Percentiles rank a stretch among this genome's conserved stretches.
These are phyloP conservation scores for Favolaschia claudopus DNA, from an alignment of 768 basidiomycete genomes.

Conservation along the genomic window DNA sequence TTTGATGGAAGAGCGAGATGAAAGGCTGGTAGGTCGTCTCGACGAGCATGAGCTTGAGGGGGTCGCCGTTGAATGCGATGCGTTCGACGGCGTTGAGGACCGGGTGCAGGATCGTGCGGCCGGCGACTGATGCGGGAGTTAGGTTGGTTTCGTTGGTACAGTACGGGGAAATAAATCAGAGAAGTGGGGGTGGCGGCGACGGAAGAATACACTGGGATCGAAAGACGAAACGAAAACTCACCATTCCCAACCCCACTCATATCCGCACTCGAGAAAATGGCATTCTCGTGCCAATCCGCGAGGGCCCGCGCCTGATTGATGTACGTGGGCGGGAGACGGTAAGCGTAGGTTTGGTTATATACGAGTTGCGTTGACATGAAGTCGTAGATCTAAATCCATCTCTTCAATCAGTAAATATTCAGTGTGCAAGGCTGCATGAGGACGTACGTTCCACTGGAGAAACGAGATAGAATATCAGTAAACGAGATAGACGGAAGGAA, in stretches of 20 bases:
- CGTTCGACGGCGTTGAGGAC: constrained; percentile 76
- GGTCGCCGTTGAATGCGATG: constrained; percentile 81
- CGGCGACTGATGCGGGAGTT: constrained; percentile 76
- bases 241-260: constrained; percentile 80
- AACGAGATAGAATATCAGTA: constrained; percentile 24
- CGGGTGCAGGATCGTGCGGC: constrained; percentile 78
- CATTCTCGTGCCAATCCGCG: constrained; percentile 83
- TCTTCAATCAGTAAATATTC: constrained; percentile 4
- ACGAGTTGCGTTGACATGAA: constrained; percentile 77
- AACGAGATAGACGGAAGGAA: neutral
- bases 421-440: neutral
- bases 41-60: constrained; percentile 79
- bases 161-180: too few species aligned
- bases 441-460: constrained; percentile 75
- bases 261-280: constrained; percentile 70
- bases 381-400: constrained; percentile 66
- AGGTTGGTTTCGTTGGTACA: too few species aligned
- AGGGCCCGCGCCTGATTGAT: constrained; percentile 76
- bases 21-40: constrained; percentile 91
- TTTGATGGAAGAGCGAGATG: constrained; percentile 85
- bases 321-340: constrained; percentile 81
- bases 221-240: constrained; percentile 44
- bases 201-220: neutral
- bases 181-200: too few species aligned
- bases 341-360: constrained; percentile 85